phyloP scores from a whole-genome alignment of 2,329 filamentous ascomycete species.

The Basipetospora chlamydospora region DNA sequence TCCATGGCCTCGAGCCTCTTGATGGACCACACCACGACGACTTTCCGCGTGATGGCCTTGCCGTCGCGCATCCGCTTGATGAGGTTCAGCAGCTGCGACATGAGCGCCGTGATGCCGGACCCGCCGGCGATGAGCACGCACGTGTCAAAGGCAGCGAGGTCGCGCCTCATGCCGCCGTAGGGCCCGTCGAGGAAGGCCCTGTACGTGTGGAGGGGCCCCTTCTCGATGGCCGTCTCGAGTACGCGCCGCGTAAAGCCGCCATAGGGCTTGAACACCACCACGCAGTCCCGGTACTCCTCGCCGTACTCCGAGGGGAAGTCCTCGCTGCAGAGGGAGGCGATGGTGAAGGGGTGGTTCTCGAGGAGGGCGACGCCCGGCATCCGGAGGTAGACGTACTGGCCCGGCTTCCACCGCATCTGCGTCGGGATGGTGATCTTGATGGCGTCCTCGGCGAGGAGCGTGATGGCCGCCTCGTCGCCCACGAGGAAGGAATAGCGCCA shows the following conservation, averaged over 20 bases:
- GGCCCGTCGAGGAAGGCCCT: slow-evolving; percentile 86
- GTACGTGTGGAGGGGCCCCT: slow-evolving; percentile 84
- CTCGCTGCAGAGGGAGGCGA: slow-evolving; percentile 80
- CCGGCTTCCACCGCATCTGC: slow-evolving; percentile 81
- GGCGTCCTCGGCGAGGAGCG: slow-evolving; percentile 81
- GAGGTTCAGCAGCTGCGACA: slow-evolving; percentile 82
- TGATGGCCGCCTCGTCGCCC: slow-evolving; percentile 82
- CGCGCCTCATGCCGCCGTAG: slow-evolving; percentile 85
- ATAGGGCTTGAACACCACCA: slow-evolving; percentile 82
- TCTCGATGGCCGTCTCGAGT: slow-evolving; percentile 66
- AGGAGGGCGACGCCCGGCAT: slow-evolving; percentile 86
- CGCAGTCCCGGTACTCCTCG: slow-evolving; percentile 74
- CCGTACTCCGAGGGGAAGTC: slow-evolving; percentile 90
- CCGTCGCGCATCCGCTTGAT: slow-evolving; percentile 93
- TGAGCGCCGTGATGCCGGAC: slow-evolving; percentile 84
- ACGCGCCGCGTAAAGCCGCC: slow-evolving; percentile 80
- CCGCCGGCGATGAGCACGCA: slow-evolving; percentile 88
- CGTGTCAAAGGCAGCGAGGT: slow-evolving; percentile 83
- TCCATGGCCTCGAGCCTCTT: slow-evolving; percentile 88
- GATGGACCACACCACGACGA: slow-evolving; percentile 87
- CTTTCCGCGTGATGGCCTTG: slow-evolving; percentile 80
- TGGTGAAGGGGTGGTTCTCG: slow-evolving; percentile 92
- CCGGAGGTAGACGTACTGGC: slow-evolving; percentile 86
- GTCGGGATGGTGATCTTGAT: slow-evolving; percentile 92
- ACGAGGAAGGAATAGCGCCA: slow-evolving; percentile 69